A percentile compares a stretch with the other conserved stretches of the same genome.
These are phyloP conservation scores for Prunus mongolica DNA, from an alignment of 306 rosid species.

Conservation along the genomic window DNA sequence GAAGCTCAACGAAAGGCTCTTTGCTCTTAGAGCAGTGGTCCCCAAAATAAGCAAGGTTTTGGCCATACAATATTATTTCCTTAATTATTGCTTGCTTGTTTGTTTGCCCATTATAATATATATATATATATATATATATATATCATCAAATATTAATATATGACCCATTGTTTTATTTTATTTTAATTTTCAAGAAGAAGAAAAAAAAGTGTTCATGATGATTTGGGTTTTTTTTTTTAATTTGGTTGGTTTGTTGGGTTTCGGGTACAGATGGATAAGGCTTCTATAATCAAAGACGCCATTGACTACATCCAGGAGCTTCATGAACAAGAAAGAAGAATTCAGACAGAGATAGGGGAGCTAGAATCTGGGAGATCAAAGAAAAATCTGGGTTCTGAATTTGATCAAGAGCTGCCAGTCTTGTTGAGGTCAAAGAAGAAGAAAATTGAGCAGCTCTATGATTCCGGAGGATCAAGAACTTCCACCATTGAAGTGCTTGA, in stretches of 20 bases:
- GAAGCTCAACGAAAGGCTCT: conserved; percentile 88
- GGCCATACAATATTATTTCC: background rate
- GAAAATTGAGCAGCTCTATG: conserved; percentile 44
- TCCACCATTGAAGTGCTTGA: conserved; percentile 70
- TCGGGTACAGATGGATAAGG: conserved; percentile 85
- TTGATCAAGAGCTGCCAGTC: conserved; percentile 51
- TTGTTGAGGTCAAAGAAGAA: conserved; percentile 74
- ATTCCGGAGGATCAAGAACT: conserved; percentile 42
- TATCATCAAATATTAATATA: background rate
- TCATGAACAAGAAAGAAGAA: conserved; percentile 69
- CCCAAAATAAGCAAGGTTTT: conserved; percentile 88
- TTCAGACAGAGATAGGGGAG: conserved; percentile 70
- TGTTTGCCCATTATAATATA: background rate
- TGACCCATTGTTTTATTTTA: background rate
- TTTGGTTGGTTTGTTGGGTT: background rate
- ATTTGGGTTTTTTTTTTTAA: background rate
- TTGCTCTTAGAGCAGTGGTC: conserved; percentile 90
- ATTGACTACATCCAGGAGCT: conserved; percentile 74
- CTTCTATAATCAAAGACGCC: conserved; percentile 91
- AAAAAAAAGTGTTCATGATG: background rate
- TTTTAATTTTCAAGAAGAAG: background rate
- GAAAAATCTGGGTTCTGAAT: conserved; percentile 26
- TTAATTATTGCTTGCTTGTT: background rate
- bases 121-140: background rate
- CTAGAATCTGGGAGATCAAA: conserved; percentile 63